phyloP scores from a whole-genome alignment of 257 asterid species.

The Solanum neorickii region DNA sequence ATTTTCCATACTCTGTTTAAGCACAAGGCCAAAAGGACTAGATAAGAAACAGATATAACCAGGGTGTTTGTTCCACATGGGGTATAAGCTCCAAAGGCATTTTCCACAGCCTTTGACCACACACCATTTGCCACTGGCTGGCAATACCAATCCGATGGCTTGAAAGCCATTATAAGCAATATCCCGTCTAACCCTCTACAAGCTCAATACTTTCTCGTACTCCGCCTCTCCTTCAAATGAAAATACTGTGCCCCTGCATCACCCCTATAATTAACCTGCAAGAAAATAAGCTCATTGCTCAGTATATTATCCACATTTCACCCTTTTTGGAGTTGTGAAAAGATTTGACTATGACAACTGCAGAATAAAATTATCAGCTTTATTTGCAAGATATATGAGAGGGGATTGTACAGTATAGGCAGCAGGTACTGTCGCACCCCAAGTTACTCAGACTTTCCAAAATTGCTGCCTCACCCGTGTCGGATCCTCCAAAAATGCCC shows the following conservation, averaged over 20 bases:
- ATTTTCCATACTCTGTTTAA: slow-evolving; percentile 44
- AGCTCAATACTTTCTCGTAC: not conserved
- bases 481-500: no score
- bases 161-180: slow-evolving; percentile 41
- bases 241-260: not conserved
- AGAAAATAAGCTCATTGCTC: not conserved
- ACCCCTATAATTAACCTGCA: not conserved
- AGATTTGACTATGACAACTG: not conserved
- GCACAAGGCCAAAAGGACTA: slow-evolving; percentile 65
- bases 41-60: slow-evolving; percentile 54
- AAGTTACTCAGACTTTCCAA: no score
- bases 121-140: slow-evolving; percentile 52
- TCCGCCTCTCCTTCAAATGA: not conserved
- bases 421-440: not conserved
- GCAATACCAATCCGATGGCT: slow-evolving; percentile 85
- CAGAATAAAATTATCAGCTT: not conserved
- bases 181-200: slow-evolving; percentile 13
- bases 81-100: slow-evolving; percentile 84
- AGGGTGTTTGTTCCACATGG: slow-evolving; percentile 79
- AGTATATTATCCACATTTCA: not conserved
- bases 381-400: not conserved
- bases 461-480: no score
- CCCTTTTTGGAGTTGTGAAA: not conserved
- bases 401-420: not conserved
- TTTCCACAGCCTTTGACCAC: slow-evolving; percentile 71